Conservation (phyloP, 257 asterid species). For the Rauvolfia tetraphylla region DNA sequence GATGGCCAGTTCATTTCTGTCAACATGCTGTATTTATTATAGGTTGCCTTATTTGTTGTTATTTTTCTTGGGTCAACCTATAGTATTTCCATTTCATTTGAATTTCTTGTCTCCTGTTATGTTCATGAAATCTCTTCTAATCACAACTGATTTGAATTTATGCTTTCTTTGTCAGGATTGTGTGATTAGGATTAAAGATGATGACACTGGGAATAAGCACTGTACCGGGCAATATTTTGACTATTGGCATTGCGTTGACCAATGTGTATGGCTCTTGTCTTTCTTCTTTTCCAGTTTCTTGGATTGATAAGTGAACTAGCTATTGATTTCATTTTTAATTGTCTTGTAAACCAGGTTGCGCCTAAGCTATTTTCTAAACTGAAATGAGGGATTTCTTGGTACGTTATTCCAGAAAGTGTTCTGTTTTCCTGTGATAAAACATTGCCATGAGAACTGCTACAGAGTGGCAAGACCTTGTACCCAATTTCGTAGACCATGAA, state of each 20-base stretch:
- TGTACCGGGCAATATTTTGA: slow-evolving; percentile 91
- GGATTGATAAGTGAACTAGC: background rate
- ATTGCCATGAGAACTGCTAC: slow-evolving; percentile 17
- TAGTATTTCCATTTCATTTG: background rate
- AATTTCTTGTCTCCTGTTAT: background rate
- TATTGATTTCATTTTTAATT: slow-evolving; percentile 15
- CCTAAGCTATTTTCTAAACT: slow-evolving; percentile 45
- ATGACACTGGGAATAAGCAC: slow-evolving; percentile 71
- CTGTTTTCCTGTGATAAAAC: slow-evolving; percentile 12
- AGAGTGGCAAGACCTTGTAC: slow-evolving; percentile 20
- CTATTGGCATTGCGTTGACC: slow-evolving; percentile 77
- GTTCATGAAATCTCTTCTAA: background rate
- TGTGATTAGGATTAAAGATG: slow-evolving; percentile 59
- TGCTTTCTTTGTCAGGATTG: slow-evolving; percentile 46
- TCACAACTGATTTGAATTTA: background rate
- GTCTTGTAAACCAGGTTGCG: slow-evolving; percentile 32
- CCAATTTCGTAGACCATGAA: slow-evolving; percentile 21
- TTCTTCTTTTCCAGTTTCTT: slow-evolving; percentile 1
- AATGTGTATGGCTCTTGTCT: slow-evolving; percentile 43
- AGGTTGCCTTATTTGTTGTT: background rate
- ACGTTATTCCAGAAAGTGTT: slow-evolving; percentile 13
- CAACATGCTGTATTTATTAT: background rate
- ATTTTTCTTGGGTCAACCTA: background rate
- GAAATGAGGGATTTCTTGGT: slow-evolving; percentile 38
- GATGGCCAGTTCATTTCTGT: background rate